Conservation (phyloP, 2,329 filamentous ascomycete species). For the Phyllosticta citrichinensis region DNA sequence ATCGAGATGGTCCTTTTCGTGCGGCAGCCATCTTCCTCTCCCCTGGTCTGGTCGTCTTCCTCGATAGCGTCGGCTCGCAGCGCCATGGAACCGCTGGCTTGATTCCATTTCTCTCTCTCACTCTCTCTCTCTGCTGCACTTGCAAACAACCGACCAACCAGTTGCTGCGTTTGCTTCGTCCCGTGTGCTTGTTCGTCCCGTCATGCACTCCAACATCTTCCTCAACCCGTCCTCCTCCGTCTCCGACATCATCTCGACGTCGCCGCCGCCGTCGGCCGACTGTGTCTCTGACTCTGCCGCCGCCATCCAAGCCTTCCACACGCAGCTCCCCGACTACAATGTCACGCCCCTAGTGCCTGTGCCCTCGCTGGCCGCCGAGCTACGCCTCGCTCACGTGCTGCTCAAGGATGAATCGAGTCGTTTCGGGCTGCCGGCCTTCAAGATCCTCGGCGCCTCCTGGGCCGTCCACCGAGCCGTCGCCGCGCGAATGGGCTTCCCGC, state of each 20-base stretch:
- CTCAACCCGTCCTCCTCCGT: conserved; percentile 20
- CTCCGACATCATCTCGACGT: background rate
- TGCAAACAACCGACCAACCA: background rate
- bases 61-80: background rate
- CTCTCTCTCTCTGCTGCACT: background rate
- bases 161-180: no score
- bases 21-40: background rate
- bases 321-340: conserved; percentile 45
- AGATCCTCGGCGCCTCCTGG: conserved; percentile 73
- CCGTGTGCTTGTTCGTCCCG: no score
- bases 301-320: conserved; percentile 42
- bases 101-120: no score
- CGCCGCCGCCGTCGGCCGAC: background rate
- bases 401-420: conserved; percentile 63
- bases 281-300: background rate
- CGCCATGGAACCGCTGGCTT: background rate
- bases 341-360: conserved; percentile 47
- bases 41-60: background rate
- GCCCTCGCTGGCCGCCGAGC: conserved; percentile 42
- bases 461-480: conserved; percentile 51
- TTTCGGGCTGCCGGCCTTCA: conserved; percentile 64
- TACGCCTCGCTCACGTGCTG: conserved; percentile 42
- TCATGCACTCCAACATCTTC: conserved; percentile 13
- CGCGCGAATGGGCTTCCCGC: conserved; percentile 33
- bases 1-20: background rate